Evolutionary conservation across 257 asterid species (phyloP).

Genomic region (Leonotis leonurus): DNA sequence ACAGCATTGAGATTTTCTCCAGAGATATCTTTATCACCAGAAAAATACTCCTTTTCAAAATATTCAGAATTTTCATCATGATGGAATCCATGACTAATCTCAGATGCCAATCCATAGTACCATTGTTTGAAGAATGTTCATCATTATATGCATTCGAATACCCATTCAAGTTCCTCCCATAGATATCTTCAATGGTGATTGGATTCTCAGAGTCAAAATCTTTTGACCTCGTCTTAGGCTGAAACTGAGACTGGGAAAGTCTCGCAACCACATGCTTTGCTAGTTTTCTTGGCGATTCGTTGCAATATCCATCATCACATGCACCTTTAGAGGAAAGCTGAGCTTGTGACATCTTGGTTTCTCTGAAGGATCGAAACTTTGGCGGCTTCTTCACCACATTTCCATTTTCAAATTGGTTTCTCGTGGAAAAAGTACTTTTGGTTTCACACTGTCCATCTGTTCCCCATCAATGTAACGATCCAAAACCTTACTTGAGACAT

Average conservation of each 20-base stretch:
- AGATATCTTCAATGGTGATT: constrained; percentile 82
- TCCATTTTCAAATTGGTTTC: constrained; percentile 38
- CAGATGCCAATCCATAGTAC: constrained; percentile 34
- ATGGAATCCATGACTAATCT: constrained; percentile 33
- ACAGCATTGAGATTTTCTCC: constrained; percentile 21
- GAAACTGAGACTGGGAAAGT: constrained; percentile 66
- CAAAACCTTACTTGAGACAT: constrained; percentile 64
- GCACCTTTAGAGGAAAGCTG: constrained; percentile 42
- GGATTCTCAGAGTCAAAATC: constrained; percentile 57
- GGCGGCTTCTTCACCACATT: constrained; percentile 49
- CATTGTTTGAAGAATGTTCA: constrained; percentile 30
- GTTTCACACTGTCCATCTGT: constrained; percentile 40
- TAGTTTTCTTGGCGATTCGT: constrained; percentile 71
- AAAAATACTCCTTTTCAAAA: constrained; percentile 31
- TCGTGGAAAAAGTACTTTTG: constrained; percentile 26
- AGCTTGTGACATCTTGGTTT: constrained; percentile 35
- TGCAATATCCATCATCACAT: constrained; percentile 43
- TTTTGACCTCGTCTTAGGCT: constrained; percentile 43
- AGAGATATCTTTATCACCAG: constrained; percentile 30
- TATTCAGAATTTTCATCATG: constrained; percentile 35
- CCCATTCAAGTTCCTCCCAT: constrained; percentile 41
- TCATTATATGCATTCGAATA: constrained; percentile 43
- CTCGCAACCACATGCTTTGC: constrained; percentile 92
- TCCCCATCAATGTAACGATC: constrained; percentile 95
- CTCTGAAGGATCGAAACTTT: constrained; percentile 67